These are phyloP conservation scores for Fusarium chaquense DNA, from an alignment of 2,329 filamentous ascomycete genomes.

Conservation along the genomic window DNA sequence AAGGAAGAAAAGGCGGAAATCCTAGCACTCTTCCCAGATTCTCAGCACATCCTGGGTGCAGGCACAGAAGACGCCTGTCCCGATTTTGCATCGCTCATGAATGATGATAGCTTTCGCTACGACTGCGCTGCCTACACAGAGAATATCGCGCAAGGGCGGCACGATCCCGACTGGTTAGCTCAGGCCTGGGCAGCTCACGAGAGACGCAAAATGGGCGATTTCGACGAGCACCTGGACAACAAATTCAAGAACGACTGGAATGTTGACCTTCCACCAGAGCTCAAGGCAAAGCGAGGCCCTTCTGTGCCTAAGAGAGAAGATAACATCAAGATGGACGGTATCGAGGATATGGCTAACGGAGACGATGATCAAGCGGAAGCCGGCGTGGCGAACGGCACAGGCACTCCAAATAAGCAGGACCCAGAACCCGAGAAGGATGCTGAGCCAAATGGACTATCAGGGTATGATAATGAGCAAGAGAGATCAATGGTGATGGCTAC, in stretches of 20 bases:
- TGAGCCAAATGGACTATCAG: conserved; percentile 7
- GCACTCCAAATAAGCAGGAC: neutral
- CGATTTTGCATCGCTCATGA: conserved; percentile 58
- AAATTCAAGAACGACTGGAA: conserved; percentile 64
- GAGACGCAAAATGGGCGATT: conserved; percentile 61
- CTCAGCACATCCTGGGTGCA: conserved; percentile 53
- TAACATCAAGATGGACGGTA: conserved; percentile 31
- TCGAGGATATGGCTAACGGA: conserved; percentile 4
- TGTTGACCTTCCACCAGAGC: conserved; percentile 54
- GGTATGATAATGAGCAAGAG: neutral
- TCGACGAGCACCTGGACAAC: conserved; percentile 60
- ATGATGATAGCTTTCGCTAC: conserved; percentile 62
- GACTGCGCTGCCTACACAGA: conserved; percentile 61
- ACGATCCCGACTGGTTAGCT: conserved; percentile 65
- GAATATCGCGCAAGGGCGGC: conserved; percentile 60
- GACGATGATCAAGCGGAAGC: neutral
- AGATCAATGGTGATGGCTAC: neutral
- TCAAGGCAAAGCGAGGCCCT: conserved; percentile 40
- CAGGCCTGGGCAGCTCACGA: conserved; percentile 65
- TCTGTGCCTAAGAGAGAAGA: conserved; percentile 2
- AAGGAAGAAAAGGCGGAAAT: conserved; percentile 53
- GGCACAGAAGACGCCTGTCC: conserved; percentile 55
- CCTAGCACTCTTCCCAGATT: conserved; percentile 55
- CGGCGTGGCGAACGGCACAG: conserved; percentile 8
- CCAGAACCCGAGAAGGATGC: neutral